phyloP scores from a whole-genome alignment of 2,329 filamentous ascomycete genomes.

The Trichoderma guizhouense region DNA sequence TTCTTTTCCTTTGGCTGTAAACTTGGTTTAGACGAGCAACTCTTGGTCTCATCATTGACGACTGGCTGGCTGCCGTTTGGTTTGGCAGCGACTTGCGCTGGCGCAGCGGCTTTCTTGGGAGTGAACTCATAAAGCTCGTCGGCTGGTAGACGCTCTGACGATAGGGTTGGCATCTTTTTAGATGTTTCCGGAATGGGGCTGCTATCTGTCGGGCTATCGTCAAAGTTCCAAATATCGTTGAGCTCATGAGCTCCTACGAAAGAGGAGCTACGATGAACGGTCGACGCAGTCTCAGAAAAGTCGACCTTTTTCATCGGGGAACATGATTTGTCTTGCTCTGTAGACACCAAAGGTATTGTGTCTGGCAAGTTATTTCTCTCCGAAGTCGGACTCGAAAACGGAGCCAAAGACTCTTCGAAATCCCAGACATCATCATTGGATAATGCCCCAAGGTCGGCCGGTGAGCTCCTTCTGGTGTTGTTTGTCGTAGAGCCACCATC shows the following conservation, averaged over 20 bases:
- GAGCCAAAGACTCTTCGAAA: constrained; percentile 24
- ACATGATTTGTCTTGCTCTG: too few species aligned
- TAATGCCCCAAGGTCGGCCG: constrained; percentile 20
- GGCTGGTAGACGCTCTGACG: constrained; percentile 25
- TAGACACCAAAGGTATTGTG: constrained; percentile 20
- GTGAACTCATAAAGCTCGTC: constrained; percentile 31
- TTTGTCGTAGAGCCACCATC: constrained; percentile 27
- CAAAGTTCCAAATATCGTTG: constrained; percentile 22
- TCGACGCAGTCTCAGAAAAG: constrained; percentile 38
- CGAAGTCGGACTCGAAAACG: constrained; percentile 30
- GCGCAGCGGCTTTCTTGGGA: neutral
- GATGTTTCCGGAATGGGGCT: neutral
- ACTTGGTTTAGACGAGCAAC: neutral
- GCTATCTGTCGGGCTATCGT: constrained; percentile 12
- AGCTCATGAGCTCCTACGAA: constrained; percentile 11
- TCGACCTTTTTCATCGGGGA: constrained; percentile 25
- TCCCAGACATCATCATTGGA: constrained; percentile 22
- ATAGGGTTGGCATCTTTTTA: neutral
- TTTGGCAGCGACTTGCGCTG: neutral
- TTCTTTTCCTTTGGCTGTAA: neutral
- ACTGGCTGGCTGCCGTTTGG: neutral
- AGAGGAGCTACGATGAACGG: constrained; percentile 32
- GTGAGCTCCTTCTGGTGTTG: constrained; percentile 32
- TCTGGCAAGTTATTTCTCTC: constrained; percentile 29
- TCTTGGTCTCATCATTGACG: neutral